These are phyloP conservation scores for Circinella minor DNA, from an alignment of 371 early-diverging fungal species.

Conservation along the genomic window DNA sequence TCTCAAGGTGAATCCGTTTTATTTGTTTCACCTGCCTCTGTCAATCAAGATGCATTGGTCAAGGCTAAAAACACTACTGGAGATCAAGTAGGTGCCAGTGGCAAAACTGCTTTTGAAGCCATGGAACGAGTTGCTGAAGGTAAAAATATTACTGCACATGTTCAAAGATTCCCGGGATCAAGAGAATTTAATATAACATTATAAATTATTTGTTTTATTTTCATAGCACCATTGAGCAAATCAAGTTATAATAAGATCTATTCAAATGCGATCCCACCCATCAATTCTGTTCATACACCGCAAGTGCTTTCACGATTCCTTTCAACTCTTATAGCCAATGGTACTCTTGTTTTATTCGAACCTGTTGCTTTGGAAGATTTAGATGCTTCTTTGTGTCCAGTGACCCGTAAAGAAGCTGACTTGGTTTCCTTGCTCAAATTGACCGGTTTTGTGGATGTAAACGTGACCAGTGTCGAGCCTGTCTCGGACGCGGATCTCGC, in stretches of 20 bases:
- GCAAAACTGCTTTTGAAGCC: conserved; percentile 44
- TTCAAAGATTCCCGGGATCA: too few species aligned
- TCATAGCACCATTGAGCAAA: conserved; percentile 44
- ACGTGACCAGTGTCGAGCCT: conserved; percentile 17
- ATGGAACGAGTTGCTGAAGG: conserved; percentile 53
- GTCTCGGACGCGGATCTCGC: conserved; percentile 52
- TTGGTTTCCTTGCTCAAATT: conserved; percentile 49
- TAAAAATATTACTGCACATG: conserved; percentile 14
- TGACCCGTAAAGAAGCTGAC: conserved; percentile 46
- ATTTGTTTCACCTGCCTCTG: conserved; percentile 42
- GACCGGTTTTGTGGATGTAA: conserved; percentile 52
- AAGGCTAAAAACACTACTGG: conserved; percentile 31
- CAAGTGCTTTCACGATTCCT: conserved; percentile 47
- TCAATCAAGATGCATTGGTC: conserved; percentile 35
- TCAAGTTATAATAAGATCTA: conserved; percentile 37
- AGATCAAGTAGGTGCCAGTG: conserved; percentile 51
- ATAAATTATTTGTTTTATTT: background rate
- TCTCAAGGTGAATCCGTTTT: conserved; percentile 35
- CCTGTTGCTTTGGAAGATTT: conserved; percentile 36
- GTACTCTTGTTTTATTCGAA: conserved; percentile 39
- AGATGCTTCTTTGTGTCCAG: conserved; percentile 40
- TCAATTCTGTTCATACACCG: conserved; percentile 42
- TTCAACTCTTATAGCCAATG: conserved; percentile 37
- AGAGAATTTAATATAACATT: too few species aligned
- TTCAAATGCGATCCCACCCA: conserved; percentile 43